phyloP scores from a whole-genome alignment of 768 basidiomycete species.

The Crassisporium funariophilum region DNA sequence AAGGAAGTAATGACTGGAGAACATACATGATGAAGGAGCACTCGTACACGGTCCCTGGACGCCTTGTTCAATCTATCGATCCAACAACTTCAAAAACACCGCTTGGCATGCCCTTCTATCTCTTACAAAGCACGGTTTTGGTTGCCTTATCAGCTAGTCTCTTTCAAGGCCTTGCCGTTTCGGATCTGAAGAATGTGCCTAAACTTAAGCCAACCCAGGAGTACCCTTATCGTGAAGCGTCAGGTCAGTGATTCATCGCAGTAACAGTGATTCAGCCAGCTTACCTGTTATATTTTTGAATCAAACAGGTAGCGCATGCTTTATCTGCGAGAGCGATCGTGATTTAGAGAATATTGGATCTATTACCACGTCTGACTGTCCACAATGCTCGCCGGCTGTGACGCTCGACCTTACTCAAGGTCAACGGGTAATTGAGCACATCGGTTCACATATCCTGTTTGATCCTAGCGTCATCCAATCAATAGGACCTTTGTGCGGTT shows the following conservation, averaged over 20 bases:
- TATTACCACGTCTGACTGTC: slow-evolving; percentile 8
- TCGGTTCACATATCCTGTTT: slow-evolving; percentile 25
- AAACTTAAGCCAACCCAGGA: slow-evolving; percentile 10
- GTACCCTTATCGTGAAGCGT: slow-evolving; percentile 21
- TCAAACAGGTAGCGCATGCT: slow-evolving; percentile 20
- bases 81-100: slow-evolving; percentile 12
- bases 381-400: slow-evolving; percentile 7
- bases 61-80: slow-evolving; percentile 12
- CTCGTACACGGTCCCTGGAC: slow-evolving; percentile 12
- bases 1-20: slow-evolving; percentile 19
- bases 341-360: slow-evolving; percentile 5
- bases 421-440: slow-evolving; percentile 25
- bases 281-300: not conserved
- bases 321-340: slow-evolving; percentile 18
- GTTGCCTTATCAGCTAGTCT: slow-evolving; percentile 15
- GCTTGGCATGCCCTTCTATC: slow-evolving; percentile 12
- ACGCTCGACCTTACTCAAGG: slow-evolving; percentile 8
- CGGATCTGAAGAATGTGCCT: slow-evolving; percentile 16
- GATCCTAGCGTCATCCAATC: slow-evolving; percentile 13
- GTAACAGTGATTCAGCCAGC: not conserved
- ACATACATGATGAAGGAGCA: slow-evolving; percentile 6
- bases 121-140: slow-evolving; percentile 18
- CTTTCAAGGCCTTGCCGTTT: slow-evolving; percentile 1
- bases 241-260: slow-evolving; percentile 9
- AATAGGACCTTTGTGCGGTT: slow-evolving; percentile 21